Conservation (phyloP, 495 filamentous ascomycete species). For the Parachaetomium inaequale region DNA sequence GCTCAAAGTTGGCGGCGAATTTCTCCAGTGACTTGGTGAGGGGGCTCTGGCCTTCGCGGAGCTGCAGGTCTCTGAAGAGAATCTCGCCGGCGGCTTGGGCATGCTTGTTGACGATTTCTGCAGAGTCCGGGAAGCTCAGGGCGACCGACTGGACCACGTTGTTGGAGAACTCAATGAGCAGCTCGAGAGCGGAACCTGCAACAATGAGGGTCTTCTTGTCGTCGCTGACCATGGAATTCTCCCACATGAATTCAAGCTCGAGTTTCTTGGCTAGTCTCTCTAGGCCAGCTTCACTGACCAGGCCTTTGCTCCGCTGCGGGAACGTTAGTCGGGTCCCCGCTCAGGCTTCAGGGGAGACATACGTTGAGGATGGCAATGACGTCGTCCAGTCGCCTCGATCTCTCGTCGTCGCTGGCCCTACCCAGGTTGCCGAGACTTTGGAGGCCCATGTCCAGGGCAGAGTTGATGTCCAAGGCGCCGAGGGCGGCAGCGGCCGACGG, state of each 20-base stretch:
- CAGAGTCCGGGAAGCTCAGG: slow-evolving; percentile 45
- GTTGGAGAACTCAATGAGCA: slow-evolving; percentile 52
- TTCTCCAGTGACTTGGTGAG: slow-evolving; percentile 59
- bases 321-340: slow-evolving; percentile 9
- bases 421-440: slow-evolving; percentile 34
- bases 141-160: slow-evolving; percentile 49
- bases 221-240: slow-evolving; percentile 47
- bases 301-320: slow-evolving; percentile 40
- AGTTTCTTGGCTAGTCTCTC: slow-evolving; percentile 69
- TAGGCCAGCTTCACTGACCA: slow-evolving; percentile 77
- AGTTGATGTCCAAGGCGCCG: slow-evolving; percentile 40
- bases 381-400: slow-evolving; percentile 50
- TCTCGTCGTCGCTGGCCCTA: slow-evolving; percentile 56
- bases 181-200: slow-evolving; percentile 59
- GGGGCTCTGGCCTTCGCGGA: slow-evolving; percentile 43
- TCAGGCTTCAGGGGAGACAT: slow-evolving; percentile 3
- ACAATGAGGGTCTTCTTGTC: slow-evolving; percentile 60
- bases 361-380: slow-evolving; percentile 45
- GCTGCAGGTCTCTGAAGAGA: slow-evolving; percentile 51
- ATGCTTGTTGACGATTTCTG: slow-evolving; percentile 48
- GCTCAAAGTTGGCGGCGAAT: slow-evolving; percentile 78
- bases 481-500: slow-evolving; percentile 51
- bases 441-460: slow-evolving; percentile 42
- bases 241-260: slow-evolving; percentile 70
- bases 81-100: slow-evolving; percentile 50